phyloP scores from a whole-genome alignment of 106 monocot genomes.

The Acorus gramineus region DNA sequence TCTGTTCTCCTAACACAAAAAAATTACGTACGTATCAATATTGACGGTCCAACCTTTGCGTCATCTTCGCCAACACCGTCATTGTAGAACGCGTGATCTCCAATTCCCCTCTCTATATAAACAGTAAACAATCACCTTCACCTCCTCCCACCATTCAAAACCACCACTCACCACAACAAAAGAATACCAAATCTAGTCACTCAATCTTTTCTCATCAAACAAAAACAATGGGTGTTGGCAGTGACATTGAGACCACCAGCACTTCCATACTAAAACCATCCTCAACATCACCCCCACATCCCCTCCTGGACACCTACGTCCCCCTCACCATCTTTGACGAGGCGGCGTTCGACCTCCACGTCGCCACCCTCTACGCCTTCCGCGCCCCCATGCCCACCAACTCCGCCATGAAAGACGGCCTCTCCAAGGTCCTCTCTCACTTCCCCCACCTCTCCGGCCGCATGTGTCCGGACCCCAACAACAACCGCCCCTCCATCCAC shows the following conservation, averaged over 20 bases:
- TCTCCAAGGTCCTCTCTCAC: conserved; percentile 1
- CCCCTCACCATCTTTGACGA: conserved; percentile 13
- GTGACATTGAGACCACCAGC: conserved; percentile 1
- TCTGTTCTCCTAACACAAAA: too few species aligned
- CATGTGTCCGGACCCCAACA: background rate
- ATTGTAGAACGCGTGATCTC: too few species aligned
- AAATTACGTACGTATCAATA: too few species aligned
- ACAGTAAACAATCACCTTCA: too few species aligned
- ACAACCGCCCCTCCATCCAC: background rate
- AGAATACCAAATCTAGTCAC: too few species aligned
- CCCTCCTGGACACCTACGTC: background rate
- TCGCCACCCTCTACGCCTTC: conserved; percentile 11
- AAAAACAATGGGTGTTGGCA: background rate
- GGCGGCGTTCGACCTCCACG: background rate
- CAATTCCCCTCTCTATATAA: too few species aligned
- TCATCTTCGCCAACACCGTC: too few species aligned
- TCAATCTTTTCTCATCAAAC: too few species aligned
- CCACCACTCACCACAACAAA: too few species aligned
- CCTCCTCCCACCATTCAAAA: too few species aligned
- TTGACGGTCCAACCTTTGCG: too few species aligned
- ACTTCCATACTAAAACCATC: background rate
- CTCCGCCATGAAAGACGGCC: background rate
- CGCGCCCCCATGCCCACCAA: conserved; percentile 9
- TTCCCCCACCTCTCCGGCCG: background rate
- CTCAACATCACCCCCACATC: background rate